Evolutionary conservation across 2,329 filamentous ascomycete genomes (phyloP), one percentile per base, ranked within the genome.

Genomic region (Aspergillus novofumigatus): DNA sequence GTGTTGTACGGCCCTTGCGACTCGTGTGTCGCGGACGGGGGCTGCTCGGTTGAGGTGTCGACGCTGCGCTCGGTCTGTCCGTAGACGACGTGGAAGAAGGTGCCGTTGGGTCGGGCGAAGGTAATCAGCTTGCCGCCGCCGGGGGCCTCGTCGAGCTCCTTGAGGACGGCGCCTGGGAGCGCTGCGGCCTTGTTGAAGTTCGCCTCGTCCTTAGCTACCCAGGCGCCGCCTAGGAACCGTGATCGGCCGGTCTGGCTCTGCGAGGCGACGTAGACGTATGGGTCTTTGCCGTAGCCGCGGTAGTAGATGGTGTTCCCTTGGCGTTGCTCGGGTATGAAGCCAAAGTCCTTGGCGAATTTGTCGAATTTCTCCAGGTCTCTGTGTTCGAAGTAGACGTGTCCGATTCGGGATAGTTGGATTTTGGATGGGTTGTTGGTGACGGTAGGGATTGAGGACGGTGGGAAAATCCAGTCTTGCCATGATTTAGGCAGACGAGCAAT

Each of bases 241-340:
- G 57, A 81, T 73, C 66, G 77, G 70, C 51, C 71, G 65, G 1
- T 80, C 77, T 51, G 75, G 73, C 57, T 78, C 76, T 50, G 82
- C 75, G 64, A 81, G 81, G 83, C 79, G 61, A 82, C 84, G 48
- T 86, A 77, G 2, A 86, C 74, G 67, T 84, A 86, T 11, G 83
- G 83, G 62, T 87, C 84, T 6, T 72, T 72, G 14, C 85, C 84
- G 65, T 86, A 87, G 20, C 85, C 85, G 44, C 83, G 80, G 69
- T 81, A 86, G 74, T 83, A 88, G 32, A 82, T 80, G 55, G 73
- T 77, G 49, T 78, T 72, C 28, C 73, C 76, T 2, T 55, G 56
- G 0, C 61, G 61, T 41, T 62, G 52, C 7, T 59, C 68, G 49
- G 67, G 61, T 1, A 64, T 53, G 6, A 74, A 65, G 9, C 72